Evolutionary conservation across 441 rosid species (phyloP).

Genomic region (Brassica balearica): DNA sequence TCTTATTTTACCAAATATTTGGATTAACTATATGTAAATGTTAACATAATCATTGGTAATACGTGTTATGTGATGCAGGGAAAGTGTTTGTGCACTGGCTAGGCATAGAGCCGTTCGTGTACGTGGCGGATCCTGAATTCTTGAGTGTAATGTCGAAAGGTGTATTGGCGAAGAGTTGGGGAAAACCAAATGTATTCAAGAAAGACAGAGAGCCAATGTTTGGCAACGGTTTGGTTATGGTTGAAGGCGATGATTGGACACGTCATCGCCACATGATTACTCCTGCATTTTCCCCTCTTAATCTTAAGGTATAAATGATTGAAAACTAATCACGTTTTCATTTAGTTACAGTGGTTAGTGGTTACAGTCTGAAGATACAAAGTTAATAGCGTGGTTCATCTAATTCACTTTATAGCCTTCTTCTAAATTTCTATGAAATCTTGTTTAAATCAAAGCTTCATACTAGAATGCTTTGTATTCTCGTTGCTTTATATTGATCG

Average conservation of each 20-base stretch:
- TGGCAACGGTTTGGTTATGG: constrained; percentile 89
- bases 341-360: background rate
- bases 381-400: constrained; percentile 28
- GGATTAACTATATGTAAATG: no score
- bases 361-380: background rate
- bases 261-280: constrained; percentile 90
- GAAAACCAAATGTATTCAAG: constrained; percentile 86
- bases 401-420: constrained; percentile 16
- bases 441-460: background rate
- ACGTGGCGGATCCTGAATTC: constrained; percentile 91
- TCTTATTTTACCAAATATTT: no score
- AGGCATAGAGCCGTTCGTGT: constrained; percentile 90
- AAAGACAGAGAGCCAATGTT: constrained; percentile 92
- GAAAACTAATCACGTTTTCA: background rate
- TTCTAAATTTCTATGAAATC: no score
- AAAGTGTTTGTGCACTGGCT: constrained; percentile 93
- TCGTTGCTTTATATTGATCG: constrained; percentile 9
- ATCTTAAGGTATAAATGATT: constrained; percentile 65
- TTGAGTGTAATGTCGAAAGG: constrained; percentile 75
- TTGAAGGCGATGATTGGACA: constrained; percentile 94
- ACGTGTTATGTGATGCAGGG: constrained; percentile 54
- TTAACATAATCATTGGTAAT: no score
- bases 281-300: constrained; percentile 88
- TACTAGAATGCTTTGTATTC: constrained; percentile 10
- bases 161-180: constrained; percentile 92